Percentiles rank a stretch among this genome's conserved stretches.
phyloP scores from a whole-genome alignment of 192 early-diverging fungal genomes.

The Backusella luteola region DNA sequence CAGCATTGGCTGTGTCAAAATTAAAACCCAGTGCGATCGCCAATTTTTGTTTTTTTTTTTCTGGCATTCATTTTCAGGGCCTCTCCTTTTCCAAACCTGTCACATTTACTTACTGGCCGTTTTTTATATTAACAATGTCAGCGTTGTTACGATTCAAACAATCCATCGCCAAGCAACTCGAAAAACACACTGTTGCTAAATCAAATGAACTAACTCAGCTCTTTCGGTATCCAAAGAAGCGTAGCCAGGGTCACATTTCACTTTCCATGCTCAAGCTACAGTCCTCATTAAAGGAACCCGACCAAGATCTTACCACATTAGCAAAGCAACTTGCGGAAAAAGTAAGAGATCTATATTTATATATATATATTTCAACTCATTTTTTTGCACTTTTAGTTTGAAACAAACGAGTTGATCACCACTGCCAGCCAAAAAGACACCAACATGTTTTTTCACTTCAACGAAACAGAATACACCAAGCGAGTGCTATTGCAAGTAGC shows the following conservation, averaged over 20 bases:
- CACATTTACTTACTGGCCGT: too few species aligned
- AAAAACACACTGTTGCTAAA: neutral
- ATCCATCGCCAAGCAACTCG: constrained; percentile 5
- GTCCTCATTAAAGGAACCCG: neutral
- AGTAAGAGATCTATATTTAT: neutral
- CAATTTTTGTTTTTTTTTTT: neutral
- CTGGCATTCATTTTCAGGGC: neutral
- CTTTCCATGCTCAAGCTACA: neutral
- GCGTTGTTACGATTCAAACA: constrained; percentile 10
- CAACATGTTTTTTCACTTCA: constrained; percentile 67
- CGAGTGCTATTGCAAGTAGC: constrained; percentile 55
- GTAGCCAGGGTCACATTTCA: constrained; percentile 1
- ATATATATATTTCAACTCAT: neutral
- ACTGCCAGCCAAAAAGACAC: constrained; percentile 51
- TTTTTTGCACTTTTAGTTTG: constrained; percentile 32
- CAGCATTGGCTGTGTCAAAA: neutral
- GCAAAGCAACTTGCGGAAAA: neutral
- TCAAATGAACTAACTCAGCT: neutral
- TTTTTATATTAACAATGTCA: neutral
- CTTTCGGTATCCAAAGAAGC: neutral
- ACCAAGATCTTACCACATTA: neutral
- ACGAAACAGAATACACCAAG: constrained; percentile 44
- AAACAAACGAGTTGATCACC: constrained; percentile 45
- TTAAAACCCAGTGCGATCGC: neutral
- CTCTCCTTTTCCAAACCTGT: neutral